Conservation (phyloP, 1,284 basidiomycete species). For the Porodaedalea pini region DNA sequence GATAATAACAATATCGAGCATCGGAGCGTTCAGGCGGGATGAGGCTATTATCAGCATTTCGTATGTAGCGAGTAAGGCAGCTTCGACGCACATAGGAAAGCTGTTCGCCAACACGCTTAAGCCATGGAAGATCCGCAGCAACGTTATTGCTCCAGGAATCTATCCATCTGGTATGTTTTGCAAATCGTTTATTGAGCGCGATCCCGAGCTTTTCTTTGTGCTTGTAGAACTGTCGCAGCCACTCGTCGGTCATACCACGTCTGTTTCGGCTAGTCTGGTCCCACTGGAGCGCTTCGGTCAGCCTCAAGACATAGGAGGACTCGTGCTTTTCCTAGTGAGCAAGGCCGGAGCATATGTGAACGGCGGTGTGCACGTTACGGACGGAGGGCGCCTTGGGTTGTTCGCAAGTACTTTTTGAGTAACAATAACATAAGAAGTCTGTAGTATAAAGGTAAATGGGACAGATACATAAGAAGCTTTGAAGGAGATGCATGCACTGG, state of each 20-base stretch:
- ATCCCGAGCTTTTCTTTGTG: too few relatives aligned
- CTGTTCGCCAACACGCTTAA: slow-evolving; percentile 63
- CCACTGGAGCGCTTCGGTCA: slow-evolving; percentile 60
- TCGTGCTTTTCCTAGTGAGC: slow-evolving; percentile 67
- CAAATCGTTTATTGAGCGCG: slow-evolving; percentile 5
- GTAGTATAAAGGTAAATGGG: too few relatives aligned
- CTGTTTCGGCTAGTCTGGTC: slow-evolving; percentile 43
- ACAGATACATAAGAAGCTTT: too few relatives aligned
- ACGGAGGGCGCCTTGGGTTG: slow-evolving; percentile 54
- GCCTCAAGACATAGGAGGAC: slow-evolving; percentile 63
- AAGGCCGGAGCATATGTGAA: slow-evolving; percentile 69
- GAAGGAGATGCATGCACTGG: too few relatives aligned
- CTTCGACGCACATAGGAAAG: slow-evolving; percentile 66
- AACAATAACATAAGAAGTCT: too few relatives aligned
- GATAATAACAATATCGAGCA: slow-evolving; percentile 65
- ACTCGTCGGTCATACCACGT: slow-evolving; percentile 42
- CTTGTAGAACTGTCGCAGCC: slow-evolving; percentile 61
- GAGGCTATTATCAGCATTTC: slow-evolving; percentile 58
- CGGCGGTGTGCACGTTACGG: slow-evolving; percentile 65
- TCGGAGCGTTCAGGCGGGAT: slow-evolving; percentile 62
- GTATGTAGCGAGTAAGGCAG: slow-evolving; percentile 67
- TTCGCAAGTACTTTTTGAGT: slow-evolving; percentile 31
- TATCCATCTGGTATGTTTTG: slow-evolving; percentile 59
- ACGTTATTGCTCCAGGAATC: slow-evolving; percentile 65
- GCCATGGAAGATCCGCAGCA: slow-evolving; percentile 72